phyloP scores from a whole-genome alignment of 257 asterid genomes.

The Solanum pinnatisectum region DNA sequence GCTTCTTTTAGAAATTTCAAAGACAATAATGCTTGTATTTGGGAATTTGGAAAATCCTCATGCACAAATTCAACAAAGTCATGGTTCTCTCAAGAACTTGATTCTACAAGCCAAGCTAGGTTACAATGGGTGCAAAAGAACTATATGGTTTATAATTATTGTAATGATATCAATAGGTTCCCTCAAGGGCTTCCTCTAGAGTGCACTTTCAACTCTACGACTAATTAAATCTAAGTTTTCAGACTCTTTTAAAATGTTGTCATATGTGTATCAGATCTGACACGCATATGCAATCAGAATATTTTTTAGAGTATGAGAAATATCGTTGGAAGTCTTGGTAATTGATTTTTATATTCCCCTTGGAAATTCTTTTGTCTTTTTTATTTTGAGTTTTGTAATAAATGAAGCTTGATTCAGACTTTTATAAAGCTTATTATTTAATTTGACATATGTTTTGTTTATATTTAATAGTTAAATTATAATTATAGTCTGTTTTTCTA shows the following conservation, averaged over 20 bases:
- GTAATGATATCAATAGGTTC: conserved; percentile 60
- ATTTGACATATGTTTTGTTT: not conserved
- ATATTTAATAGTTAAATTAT: not conserved
- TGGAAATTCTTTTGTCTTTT: not conserved
- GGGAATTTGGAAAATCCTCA: conserved; percentile 22
- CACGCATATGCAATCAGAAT: accelerated
- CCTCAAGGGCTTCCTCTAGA: conserved; percentile 53
- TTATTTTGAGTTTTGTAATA: not conserved
- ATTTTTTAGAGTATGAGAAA: not conserved
- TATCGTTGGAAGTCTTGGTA: accelerated
- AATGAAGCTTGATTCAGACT: not conserved
- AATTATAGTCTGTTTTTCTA: not conserved
- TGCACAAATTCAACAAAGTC: conserved; percentile 20
- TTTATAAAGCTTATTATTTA: not conserved
- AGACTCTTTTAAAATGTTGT: not conserved
- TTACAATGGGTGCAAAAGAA: conserved; percentile 46
- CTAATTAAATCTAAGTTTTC: not conserved
- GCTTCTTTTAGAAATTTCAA: conserved; percentile 54
- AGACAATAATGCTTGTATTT: conserved; percentile 39
- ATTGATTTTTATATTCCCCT: not conserved
- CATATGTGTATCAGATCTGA: not conserved
- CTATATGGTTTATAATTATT: conserved; percentile 66
- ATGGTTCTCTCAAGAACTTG: conserved; percentile 35
- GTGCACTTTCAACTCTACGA: conserved; percentile 9
- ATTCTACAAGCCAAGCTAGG: conserved; percentile 23